phyloP scores from a whole-genome alignment of 805 yeast genomes.

The Cyberlindnera meyerae region DNA sequence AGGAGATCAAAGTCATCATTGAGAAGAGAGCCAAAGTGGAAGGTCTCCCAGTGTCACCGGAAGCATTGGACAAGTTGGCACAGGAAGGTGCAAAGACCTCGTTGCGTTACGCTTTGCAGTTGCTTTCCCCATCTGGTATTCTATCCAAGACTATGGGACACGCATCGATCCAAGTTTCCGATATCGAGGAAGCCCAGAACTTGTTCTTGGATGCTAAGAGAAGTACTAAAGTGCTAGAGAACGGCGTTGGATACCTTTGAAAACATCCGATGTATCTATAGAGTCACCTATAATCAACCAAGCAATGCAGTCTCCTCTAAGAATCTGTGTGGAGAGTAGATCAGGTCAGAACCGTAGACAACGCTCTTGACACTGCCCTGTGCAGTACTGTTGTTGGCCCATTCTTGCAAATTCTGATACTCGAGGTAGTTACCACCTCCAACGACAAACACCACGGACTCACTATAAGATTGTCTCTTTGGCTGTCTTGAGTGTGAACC shows the following conservation, averaged over 20 bases:
- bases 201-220: constrained; percentile 85
- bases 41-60: constrained; percentile 54
- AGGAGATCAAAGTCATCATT: constrained; percentile 78
- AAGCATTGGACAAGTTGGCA: constrained; percentile 74
- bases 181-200: constrained; percentile 77
- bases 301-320: constrained; percentile 58
- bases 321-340: constrained; percentile 65
- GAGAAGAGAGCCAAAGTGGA: constrained; percentile 80
- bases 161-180: constrained; percentile 58
- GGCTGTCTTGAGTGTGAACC: constrained; percentile 91
- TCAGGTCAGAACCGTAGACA: constrained; percentile 82
- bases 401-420: constrained; percentile 89
- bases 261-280: no score
- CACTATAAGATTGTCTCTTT: constrained; percentile 72
- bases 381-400: constrained; percentile 46
- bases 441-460: constrained; percentile 83
- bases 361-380: constrained; percentile 48
- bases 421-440: constrained; percentile 97
- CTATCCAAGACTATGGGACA: constrained; percentile 73
- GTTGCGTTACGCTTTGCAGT: constrained; percentile 86
- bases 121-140: constrained; percentile 85
- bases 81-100: constrained; percentile 71
- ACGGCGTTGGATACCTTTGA: constrained; percentile 30
- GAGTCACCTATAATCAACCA: background rate
- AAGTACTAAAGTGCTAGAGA: constrained; percentile 61